Percentiles rank a stretch among this genome's conserved stretches.
Conservation (phyloP, 805 yeast species). For the Yarrowia divulgata region DNA sequence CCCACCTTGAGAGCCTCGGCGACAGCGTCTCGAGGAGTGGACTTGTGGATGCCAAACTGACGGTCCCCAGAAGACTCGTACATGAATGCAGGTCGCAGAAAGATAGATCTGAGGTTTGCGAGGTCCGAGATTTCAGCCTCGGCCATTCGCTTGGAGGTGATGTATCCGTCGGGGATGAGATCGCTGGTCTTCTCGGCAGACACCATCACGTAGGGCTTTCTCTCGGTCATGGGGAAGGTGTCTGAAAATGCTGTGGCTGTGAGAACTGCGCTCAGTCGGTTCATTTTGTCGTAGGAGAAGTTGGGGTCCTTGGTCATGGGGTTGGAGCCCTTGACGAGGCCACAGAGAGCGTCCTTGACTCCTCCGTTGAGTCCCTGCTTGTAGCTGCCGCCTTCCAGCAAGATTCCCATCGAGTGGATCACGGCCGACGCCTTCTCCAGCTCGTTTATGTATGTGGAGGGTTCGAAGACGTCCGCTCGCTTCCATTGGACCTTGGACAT, state of each 20-base stretch:
- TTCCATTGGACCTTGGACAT: conserved; percentile 67
- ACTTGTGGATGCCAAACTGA: conserved; percentile 42
- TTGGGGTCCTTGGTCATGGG: conserved; percentile 56
- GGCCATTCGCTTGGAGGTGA: conserved; percentile 77
- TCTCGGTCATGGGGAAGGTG: conserved; percentile 26
- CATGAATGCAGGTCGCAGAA: conserved; percentile 86
- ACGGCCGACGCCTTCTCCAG: conserved; percentile 65
- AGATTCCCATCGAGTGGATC: conserved; percentile 82
- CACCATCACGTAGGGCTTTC: conserved; percentile 66
- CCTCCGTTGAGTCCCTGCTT: conserved; percentile 55
- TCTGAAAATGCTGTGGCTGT: conserved; percentile 64
- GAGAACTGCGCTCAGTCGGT: conserved; percentile 70
- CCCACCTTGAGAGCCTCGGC: conserved; percentile 55
- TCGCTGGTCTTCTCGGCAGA: conserved; percentile 82
- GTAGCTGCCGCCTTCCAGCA: conserved; percentile 72
- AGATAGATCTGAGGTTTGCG: conserved; percentile 63
- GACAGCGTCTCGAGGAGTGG: conserved; percentile 52
- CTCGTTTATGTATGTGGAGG: conserved; percentile 60
- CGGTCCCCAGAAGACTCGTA: conserved; percentile 58
- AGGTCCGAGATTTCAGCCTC: conserved; percentile 59
- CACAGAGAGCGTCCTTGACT: conserved; percentile 38
- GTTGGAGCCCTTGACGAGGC: conserved; percentile 58
- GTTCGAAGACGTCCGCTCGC: conserved; percentile 71
- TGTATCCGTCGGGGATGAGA: conserved; percentile 71
- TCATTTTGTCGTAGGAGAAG: conserved; percentile 66